Evolutionary conservation across 2,329 filamentous ascomycete species (phyloP).

Genomic region (Ophiosphaerella herpotricha): DNA sequence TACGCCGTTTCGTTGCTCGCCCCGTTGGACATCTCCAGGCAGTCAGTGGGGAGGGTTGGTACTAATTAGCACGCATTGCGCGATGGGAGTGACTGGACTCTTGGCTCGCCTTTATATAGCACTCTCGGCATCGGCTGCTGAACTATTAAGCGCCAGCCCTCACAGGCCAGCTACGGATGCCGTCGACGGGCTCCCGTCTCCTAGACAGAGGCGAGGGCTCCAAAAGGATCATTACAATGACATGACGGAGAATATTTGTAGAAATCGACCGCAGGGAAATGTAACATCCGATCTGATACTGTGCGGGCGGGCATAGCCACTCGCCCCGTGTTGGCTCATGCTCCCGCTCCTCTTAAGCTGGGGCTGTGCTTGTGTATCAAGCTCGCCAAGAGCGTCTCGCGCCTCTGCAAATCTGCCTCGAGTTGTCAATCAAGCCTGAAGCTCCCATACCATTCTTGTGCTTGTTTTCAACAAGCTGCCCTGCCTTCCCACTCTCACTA

Average conservation of each 20-base stretch:
- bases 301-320: constrained; percentile 32
- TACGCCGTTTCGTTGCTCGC: not conserved
- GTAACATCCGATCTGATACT: constrained; percentile 9
- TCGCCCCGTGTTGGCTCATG: constrained; percentile 19
- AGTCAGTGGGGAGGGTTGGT: constrained; percentile 2
- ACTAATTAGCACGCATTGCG: constrained; percentile 9
- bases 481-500: constrained; percentile 15
- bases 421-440: constrained; percentile 36
- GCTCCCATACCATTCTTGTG: constrained; percentile 34
- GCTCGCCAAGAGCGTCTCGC: constrained; percentile 35
- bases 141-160: constrained; percentile 37
- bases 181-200: constrained; percentile 8
- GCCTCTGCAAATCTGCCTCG: constrained; percentile 43
- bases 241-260: constrained; percentile 6
- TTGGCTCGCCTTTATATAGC: constrained; percentile 36
- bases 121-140: constrained; percentile 24
- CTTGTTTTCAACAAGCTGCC: constrained; percentile 31
- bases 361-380: constrained; percentile 43
- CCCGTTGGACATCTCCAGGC: not conserved
- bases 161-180: constrained; percentile 17
- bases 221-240: not conserved
- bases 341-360: constrained; percentile 30
- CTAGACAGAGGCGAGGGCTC: constrained; percentile 4
- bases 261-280: constrained; percentile 1
- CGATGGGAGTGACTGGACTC: constrained; percentile 13